Evolutionary conservation across 2,329 filamentous ascomycete species (phyloP), one percentile per base, ranked within the genome.

Genomic region (Septoria linicola): DNA sequence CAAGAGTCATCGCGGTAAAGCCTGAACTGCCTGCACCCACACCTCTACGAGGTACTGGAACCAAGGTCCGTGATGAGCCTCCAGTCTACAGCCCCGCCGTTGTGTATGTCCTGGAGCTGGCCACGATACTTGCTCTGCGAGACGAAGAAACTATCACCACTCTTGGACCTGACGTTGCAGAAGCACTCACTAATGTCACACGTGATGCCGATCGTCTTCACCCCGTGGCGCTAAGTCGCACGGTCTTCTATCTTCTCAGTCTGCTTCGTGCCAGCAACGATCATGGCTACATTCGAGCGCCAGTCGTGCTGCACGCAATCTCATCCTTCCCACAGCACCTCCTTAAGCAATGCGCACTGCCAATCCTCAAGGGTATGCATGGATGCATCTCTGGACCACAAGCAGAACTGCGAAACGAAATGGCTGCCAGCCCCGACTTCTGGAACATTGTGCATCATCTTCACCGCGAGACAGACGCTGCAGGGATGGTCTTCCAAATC

Each of bases 361-460:
- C 89, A 3, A 82, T 95, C 1, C 76, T 96, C 14, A 85, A 87
- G 62, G 92, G 92, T 0, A 75, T 99, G 20, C 81, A 84, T 37
- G 77, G 84, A 37, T 96, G 91, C 63, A 88, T 96, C 59, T 83
- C 86, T 44, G 82, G 87, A 53, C 83, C 89, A 8, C 0, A 54
- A 21, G 84, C 84, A 20, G 83, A 87, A 10, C 75, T 99, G 21
- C 84, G 89, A 51, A 96, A 88, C 60, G 92, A 97, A 72, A 88
- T 97, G 60, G 95, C 95, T 72, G 92, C 89, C 11, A 97, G 92
- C 14, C 93, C 93, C 0, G 93, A 99, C 66, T 97, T 99, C 70
- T 99, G 93, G 93, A 86, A 87, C 4, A 88, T 96, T 11, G 76
- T 99, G 45, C 85, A 89, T 55, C 81, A 83, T 25, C 75, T 99